These are phyloP conservation scores for Chrysanthemum lavandulifolium DNA, from an alignment of 129 eudicot species.

Conservation along the genomic window DNA sequence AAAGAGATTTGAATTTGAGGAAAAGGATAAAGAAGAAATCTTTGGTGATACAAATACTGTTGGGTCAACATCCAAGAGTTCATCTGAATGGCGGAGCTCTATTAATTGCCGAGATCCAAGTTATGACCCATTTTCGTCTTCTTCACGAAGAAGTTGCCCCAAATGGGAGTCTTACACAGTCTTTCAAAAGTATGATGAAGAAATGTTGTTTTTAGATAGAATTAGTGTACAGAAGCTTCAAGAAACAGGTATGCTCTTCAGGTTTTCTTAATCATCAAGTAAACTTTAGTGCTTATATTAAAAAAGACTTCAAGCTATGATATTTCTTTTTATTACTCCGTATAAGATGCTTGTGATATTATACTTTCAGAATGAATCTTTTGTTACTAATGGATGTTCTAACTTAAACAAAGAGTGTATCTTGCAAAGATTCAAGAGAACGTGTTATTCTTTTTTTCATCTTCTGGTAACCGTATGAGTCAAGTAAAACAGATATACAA, in stretches of 20 bases:
- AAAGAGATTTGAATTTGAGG: constrained; percentile 48
- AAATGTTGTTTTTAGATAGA: constrained; percentile 87
- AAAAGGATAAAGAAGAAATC: constrained; percentile 55
- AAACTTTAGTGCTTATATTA: neutral
- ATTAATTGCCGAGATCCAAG: constrained; percentile 67
- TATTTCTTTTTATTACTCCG: no score
- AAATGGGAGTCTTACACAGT: constrained; percentile 98
- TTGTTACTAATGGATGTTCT: no score
- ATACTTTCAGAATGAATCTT: no score
- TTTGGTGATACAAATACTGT: constrained; percentile 76
- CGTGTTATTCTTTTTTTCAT: no score
- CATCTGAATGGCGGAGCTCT: constrained; percentile 97
- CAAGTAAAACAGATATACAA: no score
- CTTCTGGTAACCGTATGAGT: no score
- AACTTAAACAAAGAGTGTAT: no score
- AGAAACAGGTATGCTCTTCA: constrained; percentile 67
- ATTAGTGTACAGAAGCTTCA: constrained; percentile 92
- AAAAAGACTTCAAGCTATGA: neutral
- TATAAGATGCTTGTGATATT: no score
- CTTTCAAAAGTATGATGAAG: constrained; percentile 94
- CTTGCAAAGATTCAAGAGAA: no score
- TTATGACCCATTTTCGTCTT: constrained; percentile 92
- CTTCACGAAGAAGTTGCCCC: constrained; percentile 93
- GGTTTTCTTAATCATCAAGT: constrained; percentile 9
- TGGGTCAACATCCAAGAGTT: constrained; percentile 93